phyloP scores from a whole-genome alignment of 176 grass and related monocot genomes.

The Zoysia pacifica region DNA sequence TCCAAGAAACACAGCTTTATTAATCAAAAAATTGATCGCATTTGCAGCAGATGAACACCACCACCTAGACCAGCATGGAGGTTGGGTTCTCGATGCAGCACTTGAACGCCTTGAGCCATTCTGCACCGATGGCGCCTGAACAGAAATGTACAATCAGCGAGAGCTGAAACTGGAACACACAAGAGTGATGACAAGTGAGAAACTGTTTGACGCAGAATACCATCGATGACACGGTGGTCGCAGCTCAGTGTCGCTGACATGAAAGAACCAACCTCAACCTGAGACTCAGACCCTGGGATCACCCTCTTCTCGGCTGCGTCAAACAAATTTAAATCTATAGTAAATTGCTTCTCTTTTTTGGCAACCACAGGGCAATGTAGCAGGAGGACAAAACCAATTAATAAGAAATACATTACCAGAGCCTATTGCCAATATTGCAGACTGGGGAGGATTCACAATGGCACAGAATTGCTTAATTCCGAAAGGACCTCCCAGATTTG shows the following conservation, averaged over 20 bases:
- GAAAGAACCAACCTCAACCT: conserved; percentile 92
- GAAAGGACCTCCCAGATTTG: conserved; percentile 92
- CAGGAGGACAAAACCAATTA: background rate
- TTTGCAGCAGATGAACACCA: too few species aligned
- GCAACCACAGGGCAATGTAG: too few species aligned
- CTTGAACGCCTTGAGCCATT: conserved; percentile 56
- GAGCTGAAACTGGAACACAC: too few species aligned
- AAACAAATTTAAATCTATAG: too few species aligned
- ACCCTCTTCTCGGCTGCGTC: conserved; percentile 77
- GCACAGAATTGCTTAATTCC: conserved; percentile 96
- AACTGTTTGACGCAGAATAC: conserved; percentile 25
- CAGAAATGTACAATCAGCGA: too few species aligned
- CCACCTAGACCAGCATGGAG: background rate
- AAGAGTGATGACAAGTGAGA: too few species aligned
- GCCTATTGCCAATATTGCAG: conserved; percentile 84
- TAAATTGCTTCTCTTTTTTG: too few species aligned
- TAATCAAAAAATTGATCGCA: too few species aligned
- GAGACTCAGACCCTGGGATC: conserved; percentile 58
- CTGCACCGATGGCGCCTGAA: conserved; percentile 66
- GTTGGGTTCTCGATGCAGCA: conserved; percentile 88
- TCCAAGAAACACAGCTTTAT: too few species aligned
- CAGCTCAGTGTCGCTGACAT: conserved; percentile 94
- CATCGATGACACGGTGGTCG: conserved; percentile 95
- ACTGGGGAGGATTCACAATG: conserved; percentile 91
- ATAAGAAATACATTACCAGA: conserved; percentile 52